Base-by-base conservation (phyloP, 1,284 basidiomycete species). In the Microbotryum lychnidis-dioicae region DNA sequence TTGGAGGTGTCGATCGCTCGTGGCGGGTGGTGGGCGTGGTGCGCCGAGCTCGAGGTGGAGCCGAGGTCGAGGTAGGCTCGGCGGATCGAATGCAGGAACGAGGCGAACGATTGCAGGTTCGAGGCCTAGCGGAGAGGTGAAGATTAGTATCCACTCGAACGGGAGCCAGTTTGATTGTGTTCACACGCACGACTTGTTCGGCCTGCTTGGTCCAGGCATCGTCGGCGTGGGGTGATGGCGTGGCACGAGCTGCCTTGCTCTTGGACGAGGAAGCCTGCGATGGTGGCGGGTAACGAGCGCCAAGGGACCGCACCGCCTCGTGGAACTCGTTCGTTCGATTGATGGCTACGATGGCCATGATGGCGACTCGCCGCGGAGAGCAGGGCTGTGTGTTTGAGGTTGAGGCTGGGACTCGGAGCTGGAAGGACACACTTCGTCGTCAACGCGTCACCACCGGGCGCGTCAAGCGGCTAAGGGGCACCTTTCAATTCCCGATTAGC, bases 21-120 rank as follows among this genome's bases (percentile, higher is more conserved):
- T 56, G 79, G 77, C 10, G 78, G 72, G 67, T 82, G 80, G 44
- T 81, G 79, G 31, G 77, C 74, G 50, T 81, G 72, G 14, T 82
- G 81, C 16, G 79, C 76, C 50, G 73, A 74, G 56, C 80, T 80
- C 53, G 60, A 57, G 21, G 55, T 54, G 21, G 64, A 56, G 50
- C 61, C 62, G 50, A 88, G 78, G 70, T 86, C 88, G 69, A 91
- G 78, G 77, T 91, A 91, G 44, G 89, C 83, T 58, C 83, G 83
- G 27, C 88, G 83, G 62, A 91, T 82, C 65, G 79, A 80, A 37
- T 79, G 74, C 49, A 91, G 79, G 82, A 89, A 87, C 54, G 80
- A 80, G 50, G 80, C 80, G 62, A 91, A 78, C 8, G 83, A 84
- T 65, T 78, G 80, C 62, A 91, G 55, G 52, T 70, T 65, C 23